phyloP scores from a whole-genome alignment of 1,139 yeast genomes.

The Yamadazyma siamensis region DNA sequence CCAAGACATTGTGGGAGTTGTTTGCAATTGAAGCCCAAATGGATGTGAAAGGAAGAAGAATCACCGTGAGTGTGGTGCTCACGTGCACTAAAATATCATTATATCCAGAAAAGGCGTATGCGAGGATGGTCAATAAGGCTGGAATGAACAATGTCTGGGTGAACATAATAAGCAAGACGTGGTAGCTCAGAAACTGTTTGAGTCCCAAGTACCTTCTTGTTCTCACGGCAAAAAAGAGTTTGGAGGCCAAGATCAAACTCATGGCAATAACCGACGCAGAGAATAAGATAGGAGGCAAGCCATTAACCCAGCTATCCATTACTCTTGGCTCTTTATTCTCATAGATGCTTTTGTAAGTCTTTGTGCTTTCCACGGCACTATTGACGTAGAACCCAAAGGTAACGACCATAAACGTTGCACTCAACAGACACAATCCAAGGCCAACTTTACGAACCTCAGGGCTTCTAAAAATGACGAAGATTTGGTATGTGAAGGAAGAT shows the following conservation, averaged over 20 bases:
- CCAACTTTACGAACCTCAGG: constrained; percentile 45
- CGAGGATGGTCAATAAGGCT: constrained; percentile 57
- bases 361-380: constrained; percentile 16
- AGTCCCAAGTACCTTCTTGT: constrained; percentile 75
- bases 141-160: constrained; percentile 84
- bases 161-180: constrained; percentile 74
- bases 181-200: constrained; percentile 77
- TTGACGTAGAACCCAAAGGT: constrained; percentile 55
- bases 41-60: constrained; percentile 78
- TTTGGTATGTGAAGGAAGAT: constrained; percentile 65
- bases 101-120: constrained; percentile 27
- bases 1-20: constrained; percentile 18
- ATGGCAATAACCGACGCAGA: constrained; percentile 65
- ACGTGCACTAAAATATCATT: constrained; percentile 19
- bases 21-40: constrained; percentile 80
- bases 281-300: constrained; percentile 59
- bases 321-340: constrained; percentile 7
- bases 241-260: constrained; percentile 55
- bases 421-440: constrained; percentile 31
- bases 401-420: constrained; percentile 43
- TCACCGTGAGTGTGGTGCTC: constrained; percentile 37
- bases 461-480: constrained; percentile 60
- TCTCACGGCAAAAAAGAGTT: constrained; percentile 64
- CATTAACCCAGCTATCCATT: constrained; percentile 28
- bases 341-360: constrained; percentile 14